A percentile compares a stretch with the other conserved stretches of the same genome.
Conservation (phyloP, 2,329 filamentous ascomycete genomes). For the Cladophialophora yegresii region DNA sequence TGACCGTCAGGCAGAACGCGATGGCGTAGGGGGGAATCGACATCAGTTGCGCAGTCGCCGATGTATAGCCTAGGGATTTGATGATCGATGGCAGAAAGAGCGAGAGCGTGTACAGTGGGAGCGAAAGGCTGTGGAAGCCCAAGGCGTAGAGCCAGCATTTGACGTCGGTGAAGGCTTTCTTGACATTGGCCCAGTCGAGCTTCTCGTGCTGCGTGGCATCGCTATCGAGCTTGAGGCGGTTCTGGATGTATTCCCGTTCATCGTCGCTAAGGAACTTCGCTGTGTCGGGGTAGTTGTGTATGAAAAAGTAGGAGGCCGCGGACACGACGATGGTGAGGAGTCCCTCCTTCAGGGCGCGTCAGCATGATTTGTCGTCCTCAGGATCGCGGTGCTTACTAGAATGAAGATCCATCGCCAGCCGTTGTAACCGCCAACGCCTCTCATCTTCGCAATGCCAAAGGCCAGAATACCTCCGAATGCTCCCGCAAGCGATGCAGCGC, state of each 20-base stretch:
- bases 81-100: conserved; percentile 49
- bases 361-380: not conserved
- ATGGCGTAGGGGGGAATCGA: conserved; percentile 67
- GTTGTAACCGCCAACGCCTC: conserved; percentile 51
- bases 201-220: conserved; percentile 69
- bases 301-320: conserved; percentile 44
- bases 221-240: conserved; percentile 66
- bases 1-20: conserved; percentile 61
- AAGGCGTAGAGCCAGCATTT: conserved; percentile 74
- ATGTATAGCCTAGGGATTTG: conserved; percentile 46
- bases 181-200: conserved; percentile 69
- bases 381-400: conserved; percentile 40
- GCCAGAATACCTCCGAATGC: conserved; percentile 65
- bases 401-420: conserved; percentile 69
- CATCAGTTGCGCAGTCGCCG: conserved; percentile 54
- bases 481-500: conserved; percentile 59
- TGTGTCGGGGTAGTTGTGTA: conserved; percentile 48
- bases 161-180: conserved; percentile 64
- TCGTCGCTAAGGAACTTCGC: conserved; percentile 47
- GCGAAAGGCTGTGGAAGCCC: conserved; percentile 70
- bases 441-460: conserved; percentile 54
- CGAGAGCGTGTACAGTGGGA: conserved; percentile 54
- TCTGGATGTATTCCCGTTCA: conserved; percentile 62
- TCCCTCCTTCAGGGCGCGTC: conserved; percentile 53
- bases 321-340: conserved; percentile 65